Base-by-base conservation (phyloP, 352 stramenopile species). In the Globisporangium spinosum region DNA sequence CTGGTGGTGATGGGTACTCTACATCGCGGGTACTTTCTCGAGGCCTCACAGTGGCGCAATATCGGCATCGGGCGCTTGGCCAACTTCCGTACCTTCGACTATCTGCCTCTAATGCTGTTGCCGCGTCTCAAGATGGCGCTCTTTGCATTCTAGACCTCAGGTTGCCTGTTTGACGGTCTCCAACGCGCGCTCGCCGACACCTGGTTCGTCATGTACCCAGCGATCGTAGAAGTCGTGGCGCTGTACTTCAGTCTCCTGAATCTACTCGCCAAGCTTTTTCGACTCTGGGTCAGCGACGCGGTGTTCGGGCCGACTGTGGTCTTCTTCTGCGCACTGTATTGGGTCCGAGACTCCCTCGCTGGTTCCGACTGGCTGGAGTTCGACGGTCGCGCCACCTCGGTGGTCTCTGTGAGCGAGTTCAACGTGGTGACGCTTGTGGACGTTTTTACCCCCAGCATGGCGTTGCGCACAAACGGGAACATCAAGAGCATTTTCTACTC, bases 131-230 rank as follows among this genome's bases (percentile, higher is more conserved):
- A 67, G 23, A 68, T 54, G 6, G 69, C 69, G 4, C 53, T 82
- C 13, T 65, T 64, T 7, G 66, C 64, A 10, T 80, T 79, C 54
- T 78, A 58, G 38, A 68, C 73, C 3, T 43, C 71, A 20, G 73
- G 70, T 0, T 76, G 70, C 53, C 15, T 55, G 13, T 79, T 79
- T 38, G 73, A 78, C 57, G 76, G 69, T 1, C 13, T 66, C 0
- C 65, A 78, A 57, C 49, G 45, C 10, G 63, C 64, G 1, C 47
- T 79, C 1, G 23, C 23, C 0, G 62, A 75, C 5, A 62, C 70
- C 7, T 79, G 73, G 70, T 78, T 78, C 55, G 59, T 70, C 32
- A 68, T 82, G 20, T 82, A 82, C 25, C 72, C 75, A 1, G 65
- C 58, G 20, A 72, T 76, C 55, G 70, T 47, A 13, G 70, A 78